A percentile compares a stretch with the other conserved stretches of the same genome.
Conservation (phyloP, 2,329 filamentous ascomycete genomes). For the Sarocladium strictum region DNA sequence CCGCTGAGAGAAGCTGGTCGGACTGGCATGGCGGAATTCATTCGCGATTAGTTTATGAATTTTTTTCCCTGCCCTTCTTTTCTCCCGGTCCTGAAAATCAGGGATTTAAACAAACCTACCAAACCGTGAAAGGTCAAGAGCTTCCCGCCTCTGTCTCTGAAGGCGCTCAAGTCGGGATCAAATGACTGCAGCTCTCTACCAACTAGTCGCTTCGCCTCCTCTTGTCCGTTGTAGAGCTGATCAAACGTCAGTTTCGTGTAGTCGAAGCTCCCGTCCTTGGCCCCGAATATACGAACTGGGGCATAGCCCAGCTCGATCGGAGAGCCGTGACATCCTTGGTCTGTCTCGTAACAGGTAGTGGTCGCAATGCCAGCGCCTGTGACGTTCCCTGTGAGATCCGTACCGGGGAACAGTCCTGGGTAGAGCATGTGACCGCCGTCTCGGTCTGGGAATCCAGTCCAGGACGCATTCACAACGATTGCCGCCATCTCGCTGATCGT, state of each 20-base stretch:
- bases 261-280: slow-evolving; percentile 7
- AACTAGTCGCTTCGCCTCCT: neutral
- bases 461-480: slow-evolving; percentile 14
- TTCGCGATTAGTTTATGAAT: too few species aligned
- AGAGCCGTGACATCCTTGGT: neutral
- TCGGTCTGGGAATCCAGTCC: slow-evolving; percentile 11
- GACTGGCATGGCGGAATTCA: neutral
- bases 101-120: neutral
- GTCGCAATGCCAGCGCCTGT: neutral
- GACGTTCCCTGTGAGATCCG: neutral
- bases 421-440: neutral
- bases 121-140: slow-evolving; percentile 6
- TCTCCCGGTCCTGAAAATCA: neutral
- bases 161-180: slow-evolving; percentile 1
- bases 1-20: neutral
- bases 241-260: neutral
- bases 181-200: neutral
- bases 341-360: slow-evolving; percentile 7
- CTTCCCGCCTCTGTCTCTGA: neutral
- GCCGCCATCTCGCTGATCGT: slow-evolving; percentile 12
- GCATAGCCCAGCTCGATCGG: neutral
- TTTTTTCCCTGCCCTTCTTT: too few species aligned
- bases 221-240: neutral
- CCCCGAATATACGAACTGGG: neutral
- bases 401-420: neutral